Base-by-base conservation (phyloP, 106 monocot species). In the Allium sativum region DNA sequence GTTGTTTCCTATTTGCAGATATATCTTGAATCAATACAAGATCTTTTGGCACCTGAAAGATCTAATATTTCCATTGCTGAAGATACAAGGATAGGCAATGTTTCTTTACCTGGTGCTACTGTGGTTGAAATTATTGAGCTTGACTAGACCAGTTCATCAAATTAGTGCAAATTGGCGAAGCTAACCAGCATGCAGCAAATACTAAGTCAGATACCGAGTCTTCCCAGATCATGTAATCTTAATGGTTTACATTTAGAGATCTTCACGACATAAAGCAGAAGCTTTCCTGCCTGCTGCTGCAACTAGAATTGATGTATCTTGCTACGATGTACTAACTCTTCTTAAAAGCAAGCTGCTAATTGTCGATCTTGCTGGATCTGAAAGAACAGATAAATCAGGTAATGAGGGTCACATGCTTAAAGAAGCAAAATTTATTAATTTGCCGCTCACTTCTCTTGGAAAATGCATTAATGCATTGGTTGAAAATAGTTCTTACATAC, bases 301-400 rank as follows among this genome's bases (percentile, higher is more conserved):
- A 17, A 54, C 50, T 10, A 44, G 51, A 57, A 19, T 12, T 54
- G 58, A 74, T 55, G 21, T 66, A 21, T 68, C 67, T 70, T 66
- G 74, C 66, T 67, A 18, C 41, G 46, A 72, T 46, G 7, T 64
- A 41, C 81, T 78, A 18, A 45, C 67, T 52, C 21, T 89, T 46
- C 60, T 78, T 10, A 89, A 76, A 65, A 84, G 89, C 76, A 89
- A 89, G 63, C 74, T 89, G 62, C 62, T 89, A 13, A 78, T 89
- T 70, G 89, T 89, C 56, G 89, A 89, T 56, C 89, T 89, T 73
- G 89, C 89, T 51, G 89, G 89, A 70, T 89, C 89, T 18, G 89
- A 89, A 79, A 75, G 89, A 61, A 81, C 84, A 44, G 75, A 84
- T 44, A 89, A 89, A 63, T 89, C 89, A 89, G 89, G 89, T 53